phyloP scores from a whole-genome alignment of 257 asterid species.

The Eucommia ulmoides region DNA sequence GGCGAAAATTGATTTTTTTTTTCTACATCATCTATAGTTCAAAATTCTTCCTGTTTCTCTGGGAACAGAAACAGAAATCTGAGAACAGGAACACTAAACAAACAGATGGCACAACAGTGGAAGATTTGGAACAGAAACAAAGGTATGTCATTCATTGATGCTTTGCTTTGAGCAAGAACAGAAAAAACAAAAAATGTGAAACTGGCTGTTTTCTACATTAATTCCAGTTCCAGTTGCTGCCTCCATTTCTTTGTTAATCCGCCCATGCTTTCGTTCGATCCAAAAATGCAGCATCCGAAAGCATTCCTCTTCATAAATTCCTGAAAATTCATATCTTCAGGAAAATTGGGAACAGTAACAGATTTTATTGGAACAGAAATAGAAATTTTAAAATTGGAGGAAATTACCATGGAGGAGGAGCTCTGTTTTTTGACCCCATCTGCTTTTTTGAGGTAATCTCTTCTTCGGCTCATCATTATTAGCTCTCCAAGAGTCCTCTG shows the following conservation, averaged over 20 bases:
- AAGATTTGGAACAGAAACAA: too few species aligned
- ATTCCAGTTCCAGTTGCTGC: constrained; percentile 36
- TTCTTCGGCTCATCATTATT: constrained; percentile 79
- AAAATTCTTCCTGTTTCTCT: not conserved
- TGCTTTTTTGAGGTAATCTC: constrained; percentile 41
- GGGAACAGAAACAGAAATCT: too few species aligned
- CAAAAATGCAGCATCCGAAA: constrained; percentile 41
- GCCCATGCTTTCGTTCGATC: constrained; percentile 31
- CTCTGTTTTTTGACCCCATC: constrained; percentile 29
- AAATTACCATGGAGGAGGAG: not conserved
- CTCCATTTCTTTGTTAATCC: constrained; percentile 34
- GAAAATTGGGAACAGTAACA: too few species aligned
- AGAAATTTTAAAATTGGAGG: not conserved
- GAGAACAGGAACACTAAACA: too few species aligned
- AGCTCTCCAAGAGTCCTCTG: constrained; percentile 84
- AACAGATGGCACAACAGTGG: too few species aligned
- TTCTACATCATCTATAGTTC: not conserved
- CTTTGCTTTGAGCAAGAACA: not conserved
- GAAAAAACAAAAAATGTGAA: not conserved
- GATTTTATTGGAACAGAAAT: not conserved
- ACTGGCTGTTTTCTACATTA: constrained; percentile 18
- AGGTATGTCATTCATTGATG: not conserved
- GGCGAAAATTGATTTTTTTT: too few species aligned
- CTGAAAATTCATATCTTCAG: constrained; percentile 19
- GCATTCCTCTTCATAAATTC: constrained; percentile 34